Base-by-base conservation (phyloP, 2,329 filamentous ascomycete genomes). In the Aspergillus alliaceus region DNA sequence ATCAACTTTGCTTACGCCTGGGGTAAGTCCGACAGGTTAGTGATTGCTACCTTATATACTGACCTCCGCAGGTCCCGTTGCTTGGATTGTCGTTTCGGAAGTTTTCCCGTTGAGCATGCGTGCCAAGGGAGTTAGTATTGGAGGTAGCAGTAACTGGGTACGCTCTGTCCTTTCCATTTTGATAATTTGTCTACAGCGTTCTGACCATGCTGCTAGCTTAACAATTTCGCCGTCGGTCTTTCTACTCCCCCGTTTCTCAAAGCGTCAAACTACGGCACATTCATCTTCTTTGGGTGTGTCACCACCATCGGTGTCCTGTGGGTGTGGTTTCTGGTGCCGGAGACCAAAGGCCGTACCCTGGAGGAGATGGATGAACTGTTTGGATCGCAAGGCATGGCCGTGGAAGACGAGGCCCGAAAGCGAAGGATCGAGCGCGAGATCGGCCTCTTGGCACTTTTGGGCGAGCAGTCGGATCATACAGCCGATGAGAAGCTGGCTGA, bases 1-100 rank as follows among this genome's bases (percentile, higher is more conserved):
- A 78, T 90, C 29, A 84, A 89, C 72, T 92, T 92, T 66, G 90
- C 87, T 29, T 91, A 90, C 69, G 86, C 83, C 0, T 92, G 89
- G 89, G 69, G 72, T 70, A 57, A 39, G 56, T 60, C n/a, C 6
- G 5, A 15, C 27, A 15, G 7, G 1, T 29, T 5, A 1, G 7
- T 5, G 4, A 12, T 7, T 14, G 31, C 4, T 44, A 25, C 3
- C n/a, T 11, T 14, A 14, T 15, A 27, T 3, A 15, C 47, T 50
- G 29, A 46, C 46, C 14, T 1, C 1, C 22, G 6, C 31, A 66
- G 68, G 69, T 0, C 89, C 88, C 2, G 88, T 86, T 60, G 83
- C 86, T 0, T 92, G 89, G 89, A 89, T 90, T 59, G 80, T 92
- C 48, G 82, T 90, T 1, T 84, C 87, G 1, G 89, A 91, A 72